Base-by-base conservation (phyloP, 2,329 filamentous ascomycete species). In the Fusarium longipes region DNA sequence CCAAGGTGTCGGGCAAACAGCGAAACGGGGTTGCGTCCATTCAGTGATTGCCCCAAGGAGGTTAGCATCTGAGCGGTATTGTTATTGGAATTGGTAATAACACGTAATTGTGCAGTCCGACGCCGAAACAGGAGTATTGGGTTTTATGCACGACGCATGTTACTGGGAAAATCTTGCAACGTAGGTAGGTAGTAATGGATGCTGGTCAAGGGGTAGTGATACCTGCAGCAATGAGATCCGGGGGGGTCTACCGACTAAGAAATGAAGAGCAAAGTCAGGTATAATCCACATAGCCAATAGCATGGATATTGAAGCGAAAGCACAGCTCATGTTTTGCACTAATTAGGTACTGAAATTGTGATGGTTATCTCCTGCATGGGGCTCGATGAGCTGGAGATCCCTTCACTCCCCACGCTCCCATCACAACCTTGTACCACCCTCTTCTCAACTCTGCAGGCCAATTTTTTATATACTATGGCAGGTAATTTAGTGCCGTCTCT, bases 341-440 rank as follows among this genome's bases (percentile, higher is more conserved):
- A 25, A 25, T 18, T n/a, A n/a, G 12, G 27, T n/a, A 8, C 24
- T 48, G 22, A 15, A n/a, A 25, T n/a, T n/a, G 17, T 24, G 38
- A 36, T 25, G 8, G 17, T 36, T 20, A 27, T 27, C 12, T 29
- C 15, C 38, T 12, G 8, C 27, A 22, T 15, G 6, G 35, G 29
- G 33, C 27, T 39, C 12, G 15, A 25, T 22, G n/a, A 43, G 39
- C 20, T 51, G 43, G 7, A 52, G 51, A 59, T 40, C 15, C 57
- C 64, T 40, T 51, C 57, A 55, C 39, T 24, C 29, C 47, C 35
- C 33, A 50, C n/a, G 20, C 42, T 49, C 35, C 12, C 40, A 18
- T 33, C 33, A 22, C 11, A 18, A 17, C 30, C 18, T 8, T 48
- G 18, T 15, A 27, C 12, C 32, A 48, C 10, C 17, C 15, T 48